Conservation (phyloP, 2,329 filamentous ascomycete species). For the Colletotrichum endophyticum region DNA sequence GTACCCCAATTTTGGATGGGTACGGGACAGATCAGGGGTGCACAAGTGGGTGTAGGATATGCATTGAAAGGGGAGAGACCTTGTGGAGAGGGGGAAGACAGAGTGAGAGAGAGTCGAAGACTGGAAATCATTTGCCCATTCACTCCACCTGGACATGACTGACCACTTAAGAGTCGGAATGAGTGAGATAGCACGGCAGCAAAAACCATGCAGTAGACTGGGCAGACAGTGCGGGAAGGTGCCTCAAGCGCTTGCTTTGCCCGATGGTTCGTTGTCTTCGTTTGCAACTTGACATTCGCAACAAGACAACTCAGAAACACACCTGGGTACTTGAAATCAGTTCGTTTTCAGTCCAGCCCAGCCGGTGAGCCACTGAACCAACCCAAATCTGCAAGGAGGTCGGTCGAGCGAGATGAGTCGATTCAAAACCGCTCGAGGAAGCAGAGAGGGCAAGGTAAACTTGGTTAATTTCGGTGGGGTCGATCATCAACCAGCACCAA, state of each 20-base stretch:
- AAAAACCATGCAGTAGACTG: background rate
- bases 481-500: background rate
- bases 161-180: background rate
- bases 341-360: background rate
- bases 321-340: background rate
- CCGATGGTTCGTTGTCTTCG: background rate
- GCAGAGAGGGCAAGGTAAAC: background rate
- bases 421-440: background rate
- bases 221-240: background rate
- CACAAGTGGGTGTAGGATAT: conserved; percentile 1
- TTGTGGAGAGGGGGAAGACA: background rate
- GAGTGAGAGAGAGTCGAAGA: background rate
- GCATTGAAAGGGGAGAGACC: conserved; percentile 10
- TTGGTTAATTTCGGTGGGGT: conserved; percentile 4
- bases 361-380: background rate
- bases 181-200: background rate
- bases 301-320: background rate
- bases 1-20: background rate
- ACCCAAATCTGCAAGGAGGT: conserved; percentile 14
- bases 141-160: background rate
- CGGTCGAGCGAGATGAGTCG: conserved; percentile 18
- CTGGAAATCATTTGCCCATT: background rate
- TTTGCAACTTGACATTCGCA: background rate
- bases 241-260: background rate
- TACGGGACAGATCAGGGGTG: conserved; percentile 2